phyloP scores from a whole-genome alignment of 2,329 filamentous ascomycete genomes.

The Dryadomyces quercivorus region DNA sequence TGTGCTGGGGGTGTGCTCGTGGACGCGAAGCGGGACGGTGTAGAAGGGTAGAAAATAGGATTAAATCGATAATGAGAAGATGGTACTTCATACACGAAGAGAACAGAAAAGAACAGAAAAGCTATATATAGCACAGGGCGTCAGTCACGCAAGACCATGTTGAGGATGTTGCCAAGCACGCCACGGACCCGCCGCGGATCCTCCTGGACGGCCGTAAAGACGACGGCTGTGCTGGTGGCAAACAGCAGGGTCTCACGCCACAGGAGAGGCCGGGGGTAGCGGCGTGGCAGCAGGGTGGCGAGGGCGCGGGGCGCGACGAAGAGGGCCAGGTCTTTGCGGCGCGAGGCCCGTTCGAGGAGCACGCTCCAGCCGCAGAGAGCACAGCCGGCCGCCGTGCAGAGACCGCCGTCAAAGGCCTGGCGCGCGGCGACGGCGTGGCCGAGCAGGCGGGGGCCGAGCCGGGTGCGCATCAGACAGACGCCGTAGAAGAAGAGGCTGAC shows the following conservation, averaged over 20 bases:
- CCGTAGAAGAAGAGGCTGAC: slow-evolving; percentile 75
- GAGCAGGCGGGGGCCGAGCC: slow-evolving; percentile 58
- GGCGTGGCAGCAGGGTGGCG: slow-evolving; percentile 60
- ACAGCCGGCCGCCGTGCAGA: slow-evolving; percentile 63
- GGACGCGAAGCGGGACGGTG: slow-evolving; percentile 21
- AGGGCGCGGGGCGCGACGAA: slow-evolving; percentile 72
- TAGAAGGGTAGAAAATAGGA: neutral
- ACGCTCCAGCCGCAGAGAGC: slow-evolving; percentile 73
- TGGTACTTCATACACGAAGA: neutral
- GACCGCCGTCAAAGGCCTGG: slow-evolving; percentile 44
- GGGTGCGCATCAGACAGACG: slow-evolving; percentile 64
- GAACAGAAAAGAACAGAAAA: neutral
- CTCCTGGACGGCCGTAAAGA: slow-evolving; percentile 56
- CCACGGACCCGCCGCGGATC: slow-evolving; percentile 52
- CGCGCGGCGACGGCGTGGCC: slow-evolving; percentile 34
- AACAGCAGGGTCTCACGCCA: slow-evolving; percentile 57
- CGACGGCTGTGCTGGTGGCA: slow-evolving; percentile 53
- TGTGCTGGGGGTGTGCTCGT: slow-evolving; percentile 50
- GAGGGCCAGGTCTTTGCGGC: slow-evolving; percentile 63
- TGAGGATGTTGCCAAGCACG: slow-evolving; percentile 51
- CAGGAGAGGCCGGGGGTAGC: slow-evolving; percentile 50
- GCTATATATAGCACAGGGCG: neutral
- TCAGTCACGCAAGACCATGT: slow-evolving; percentile 28
- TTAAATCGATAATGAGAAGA: neutral
- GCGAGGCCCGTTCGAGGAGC: slow-evolving; percentile 52